Conservation (phyloP, 1,284 basidiomycete genomes). For the Tylopilus orsonianus region DNA sequence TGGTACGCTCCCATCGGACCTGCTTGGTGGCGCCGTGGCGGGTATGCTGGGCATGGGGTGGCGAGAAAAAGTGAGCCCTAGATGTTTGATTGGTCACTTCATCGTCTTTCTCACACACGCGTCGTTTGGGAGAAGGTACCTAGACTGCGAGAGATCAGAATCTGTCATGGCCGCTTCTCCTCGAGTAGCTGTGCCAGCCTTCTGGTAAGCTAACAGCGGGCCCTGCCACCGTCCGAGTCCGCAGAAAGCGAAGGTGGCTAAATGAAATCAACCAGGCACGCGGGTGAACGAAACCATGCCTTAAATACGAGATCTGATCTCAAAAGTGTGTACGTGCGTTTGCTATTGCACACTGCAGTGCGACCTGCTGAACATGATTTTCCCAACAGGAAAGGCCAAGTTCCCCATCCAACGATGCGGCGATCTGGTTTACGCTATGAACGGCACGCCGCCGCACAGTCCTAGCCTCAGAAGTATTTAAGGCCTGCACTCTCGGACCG, state of each 20-base stretch:
- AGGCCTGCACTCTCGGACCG: slow-evolving; percentile 13
- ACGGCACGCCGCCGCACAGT: slow-evolving; percentile 34
- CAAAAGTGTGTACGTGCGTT: slow-evolving; percentile 31
- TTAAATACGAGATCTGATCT: slow-evolving; percentile 39
- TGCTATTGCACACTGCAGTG: slow-evolving; percentile 34
- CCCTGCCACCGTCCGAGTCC: slow-evolving; percentile 25
- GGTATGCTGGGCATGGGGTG: slow-evolving; percentile 19
- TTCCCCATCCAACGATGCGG: slow-evolving; percentile 37
- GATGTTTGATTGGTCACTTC: slow-evolving; percentile 24
- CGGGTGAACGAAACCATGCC: slow-evolving; percentile 29
- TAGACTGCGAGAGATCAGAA: slow-evolving; percentile 13
- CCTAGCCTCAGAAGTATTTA: slow-evolving; percentile 28
- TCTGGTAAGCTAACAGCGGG: slow-evolving; percentile 17
- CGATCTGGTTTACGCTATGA: slow-evolving; percentile 37
- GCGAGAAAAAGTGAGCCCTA: slow-evolving; percentile 13
- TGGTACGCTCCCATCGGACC: slow-evolving; percentile 14
- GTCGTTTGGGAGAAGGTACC: slow-evolving; percentile 13
- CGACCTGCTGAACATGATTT: slow-evolving; percentile 35
- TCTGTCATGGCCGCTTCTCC: slow-evolving; percentile 28
- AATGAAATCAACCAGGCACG: slow-evolving; percentile 39
- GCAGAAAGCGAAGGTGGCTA: slow-evolving; percentile 36
- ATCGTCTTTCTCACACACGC: slow-evolving; percentile 24
- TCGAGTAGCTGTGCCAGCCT: slow-evolving; percentile 24
- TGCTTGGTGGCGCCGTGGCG: slow-evolving; percentile 28
- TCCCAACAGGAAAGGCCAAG: slow-evolving; percentile 38